Base-by-base conservation (phyloP, 345 rosid genomes). In the Eucalyptus albens region DNA sequence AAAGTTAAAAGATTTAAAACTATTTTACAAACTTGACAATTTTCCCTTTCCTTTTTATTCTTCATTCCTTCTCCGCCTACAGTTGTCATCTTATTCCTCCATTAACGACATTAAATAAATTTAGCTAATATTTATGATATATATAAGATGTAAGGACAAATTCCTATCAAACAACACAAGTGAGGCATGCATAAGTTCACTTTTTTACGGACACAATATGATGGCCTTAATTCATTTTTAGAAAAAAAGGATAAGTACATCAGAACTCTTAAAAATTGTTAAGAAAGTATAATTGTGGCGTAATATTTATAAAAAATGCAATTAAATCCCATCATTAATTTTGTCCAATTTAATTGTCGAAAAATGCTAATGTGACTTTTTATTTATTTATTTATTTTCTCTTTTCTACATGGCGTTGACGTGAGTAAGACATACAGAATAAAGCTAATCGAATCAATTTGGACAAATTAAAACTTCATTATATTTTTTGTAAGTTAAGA, bases 401-500 rank as follows among this genome's bases (percentile, higher is more conserved):
- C 24, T 53, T 2, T 21, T 53, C 2, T 2, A 0, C 1, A 0
- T 53, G 59, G 59, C 11, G 0, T 53, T 21, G 59, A 53, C 2
- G 0, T 3, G 11, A 4, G 26, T 8, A 53, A 53, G 59, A 53
- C 26, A 19, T 8, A 1, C 0, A 21, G 1, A 0, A 19, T 53
- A 53, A 53, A 19, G 11, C 59, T 53, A 19, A 19, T 21, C 1
- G 26, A 53, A 53, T 53, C 11, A 53, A 53, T 53, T 53, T 53
- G 5, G 26, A 53, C 26, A 53, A 21, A 53, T 53, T 53, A 53
- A 53, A 4, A 19, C 59, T 4, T 53, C 11, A 53, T 21, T 53
- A 2, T 21, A 53, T 0, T 21, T 53, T 53, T 53, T 53, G 0
- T 53, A 21, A 53, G 26, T 0, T 21, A 1, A 56, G 0, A 4